phyloP scores from a whole-genome alignment of 2,329 filamentous ascomycete species.

The Penicillium sp. region DNA sequence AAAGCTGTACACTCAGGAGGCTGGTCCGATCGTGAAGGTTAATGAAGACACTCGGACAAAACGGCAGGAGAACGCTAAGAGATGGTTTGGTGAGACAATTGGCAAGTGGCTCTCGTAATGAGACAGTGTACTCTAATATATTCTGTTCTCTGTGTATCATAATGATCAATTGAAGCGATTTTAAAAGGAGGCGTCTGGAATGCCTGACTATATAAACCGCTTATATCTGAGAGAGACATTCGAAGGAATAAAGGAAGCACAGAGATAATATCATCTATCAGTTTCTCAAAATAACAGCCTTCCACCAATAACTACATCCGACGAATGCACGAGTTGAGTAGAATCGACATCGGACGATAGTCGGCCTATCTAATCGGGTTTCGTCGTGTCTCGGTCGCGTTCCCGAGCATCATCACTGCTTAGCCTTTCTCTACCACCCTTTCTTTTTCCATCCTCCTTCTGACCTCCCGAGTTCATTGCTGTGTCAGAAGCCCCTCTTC shows the following conservation, averaged over 20 bases:
- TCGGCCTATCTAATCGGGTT: conserved; percentile 20
- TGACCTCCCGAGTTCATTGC: background rate
- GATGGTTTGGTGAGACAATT: conserved; percentile 43
- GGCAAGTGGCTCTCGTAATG: conserved; percentile 38
- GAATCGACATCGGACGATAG: conserved; percentile 2
- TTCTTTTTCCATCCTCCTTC: background rate
- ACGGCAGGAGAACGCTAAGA: conserved; percentile 36
- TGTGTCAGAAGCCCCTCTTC: background rate
- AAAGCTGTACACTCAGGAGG: conserved; percentile 35
- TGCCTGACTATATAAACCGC: background rate
- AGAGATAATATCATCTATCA: no score
- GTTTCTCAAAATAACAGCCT: background rate
- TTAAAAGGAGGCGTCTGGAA: background rate
- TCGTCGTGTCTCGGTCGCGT: conserved; percentile 24
- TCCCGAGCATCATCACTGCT: conserved; percentile 23
- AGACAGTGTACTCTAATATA: background rate
- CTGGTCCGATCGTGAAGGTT: conserved; percentile 33
- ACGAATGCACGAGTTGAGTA: background rate
- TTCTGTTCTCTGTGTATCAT: conserved; percentile 3
- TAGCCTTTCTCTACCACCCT: background rate
- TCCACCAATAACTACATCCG: no score
- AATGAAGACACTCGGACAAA: conserved; percentile 36
- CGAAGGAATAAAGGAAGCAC: no score
- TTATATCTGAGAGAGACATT: background rate
- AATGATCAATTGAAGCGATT: background rate